These are phyloP conservation scores for Parachaetomium inaequale DNA, from an alignment of 495 filamentous ascomycete species.

Conservation along the genomic window DNA sequence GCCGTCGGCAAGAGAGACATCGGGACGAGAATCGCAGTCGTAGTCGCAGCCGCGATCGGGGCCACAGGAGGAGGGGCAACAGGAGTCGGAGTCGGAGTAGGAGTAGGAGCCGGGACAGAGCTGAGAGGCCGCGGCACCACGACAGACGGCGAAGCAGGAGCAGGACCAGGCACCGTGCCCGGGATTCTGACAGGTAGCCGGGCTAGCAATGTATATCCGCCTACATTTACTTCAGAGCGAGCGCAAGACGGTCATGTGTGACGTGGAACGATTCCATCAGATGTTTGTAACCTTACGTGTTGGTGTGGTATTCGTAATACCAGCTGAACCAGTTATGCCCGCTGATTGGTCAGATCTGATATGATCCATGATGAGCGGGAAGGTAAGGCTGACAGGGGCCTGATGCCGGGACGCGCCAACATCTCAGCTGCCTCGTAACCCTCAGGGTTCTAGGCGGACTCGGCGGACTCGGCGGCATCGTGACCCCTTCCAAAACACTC, in stretches of 20 bases:
- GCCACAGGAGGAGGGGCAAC: neutral
- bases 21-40: slow-evolving; percentile 13
- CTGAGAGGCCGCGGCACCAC: slow-evolving; percentile 6
- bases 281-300: neutral
- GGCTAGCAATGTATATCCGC: neutral
- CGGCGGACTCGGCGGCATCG: too few relatives aligned
- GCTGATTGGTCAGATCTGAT: neutral
- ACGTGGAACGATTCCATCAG: too few relatives aligned
- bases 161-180: slow-evolving; percentile 10
- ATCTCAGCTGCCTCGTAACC: neutral
- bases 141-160: slow-evolving; percentile 24
- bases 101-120: slow-evolving; percentile 25
- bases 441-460: slow-evolving; percentile 5
- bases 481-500: too few relatives aligned
- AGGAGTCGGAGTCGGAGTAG: slow-evolving; percentile 31
- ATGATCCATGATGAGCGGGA: too few relatives aligned
- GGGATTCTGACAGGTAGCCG: neutral
- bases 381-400: slow-evolving; percentile 9
- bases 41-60: slow-evolving; percentile 19
- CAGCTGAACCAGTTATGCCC: neutral
- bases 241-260: too few relatives aligned
- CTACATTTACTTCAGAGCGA: too few relatives aligned
- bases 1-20: slow-evolving; percentile 14
- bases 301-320: neutral
- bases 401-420: too few relatives aligned